Base-by-base conservation (phyloP, 2,329 filamentous ascomycete species). In the Pseudocercospora cruenta region DNA sequence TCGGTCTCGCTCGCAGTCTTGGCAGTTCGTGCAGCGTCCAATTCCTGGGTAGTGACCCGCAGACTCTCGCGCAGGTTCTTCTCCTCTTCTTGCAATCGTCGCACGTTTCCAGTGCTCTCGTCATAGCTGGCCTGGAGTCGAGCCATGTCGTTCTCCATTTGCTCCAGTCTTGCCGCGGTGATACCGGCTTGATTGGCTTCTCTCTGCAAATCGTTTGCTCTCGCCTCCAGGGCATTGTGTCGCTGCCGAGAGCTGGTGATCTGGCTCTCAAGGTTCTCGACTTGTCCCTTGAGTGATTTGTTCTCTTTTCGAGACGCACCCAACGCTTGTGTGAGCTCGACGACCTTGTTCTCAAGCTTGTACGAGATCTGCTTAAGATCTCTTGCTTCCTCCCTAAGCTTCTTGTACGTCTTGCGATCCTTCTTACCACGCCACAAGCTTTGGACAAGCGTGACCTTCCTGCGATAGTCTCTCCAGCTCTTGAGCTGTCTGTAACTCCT, bases 341-440 rank as follows among this genome's bases (percentile, higher is more conserved):
- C 93, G 69, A 99, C 95, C 88, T 99, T 99, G 86, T 99, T 98
- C 80, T 99, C 95, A 74, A 99, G 84, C 84, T 97, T 98, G 85
- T 99, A 99, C 2, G 95, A 98, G 73, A 99, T 99, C 81, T 98
- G 94, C 85, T 98, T 98, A 79, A 99, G 87, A 83, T 99, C 96
- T 77, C 95, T 91, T 71, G 95, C 95, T 81, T 99, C 95, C 80
- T 97, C 94, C 72, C 95, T 92, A 68, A 96, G 83, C 73, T 84
- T 88, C 87, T 97, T 98, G 85, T 99, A 99, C 58, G 88, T 89
- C 71, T 86, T 88, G 71, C 95, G 89, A 63, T 95, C 94, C 69
- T 81, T 77, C 80, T 88, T 94, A 78, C 94, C 94, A 78, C 95
- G 90, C 93, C 93, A 98, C 77, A 98, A 80, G 79, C 90, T 97